Evolutionary conservation across 495 filamentous ascomycete species (phyloP).

Genomic region (Penicillium tannophilum): DNA sequence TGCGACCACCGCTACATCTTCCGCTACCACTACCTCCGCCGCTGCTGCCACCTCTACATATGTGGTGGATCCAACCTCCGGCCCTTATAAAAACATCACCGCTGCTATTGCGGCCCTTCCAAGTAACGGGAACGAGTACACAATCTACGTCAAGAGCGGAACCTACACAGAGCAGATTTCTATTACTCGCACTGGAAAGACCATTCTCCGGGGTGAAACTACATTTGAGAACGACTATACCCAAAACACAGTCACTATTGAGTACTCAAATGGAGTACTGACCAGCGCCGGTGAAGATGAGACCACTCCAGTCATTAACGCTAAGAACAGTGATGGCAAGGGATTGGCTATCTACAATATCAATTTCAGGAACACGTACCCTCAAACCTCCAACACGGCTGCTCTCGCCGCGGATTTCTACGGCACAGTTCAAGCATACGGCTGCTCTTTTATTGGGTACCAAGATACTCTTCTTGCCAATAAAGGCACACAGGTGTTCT

Average conservation of each 20-base stretch:
- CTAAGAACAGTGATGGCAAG: constrained; percentile 16
- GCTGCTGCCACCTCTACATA: constrained; percentile 8
- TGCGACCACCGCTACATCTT: neutral
- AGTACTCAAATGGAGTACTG: constrained; percentile 11
- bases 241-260: constrained; percentile 12
- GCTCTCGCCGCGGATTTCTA: constrained; percentile 19
- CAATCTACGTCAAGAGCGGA: constrained; percentile 14
- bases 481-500: constrained; percentile 55
- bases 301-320: constrained; percentile 10
- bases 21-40: neutral
- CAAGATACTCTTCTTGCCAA: constrained; percentile 63
- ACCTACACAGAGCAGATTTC: constrained; percentile 21
- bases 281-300: constrained; percentile 18
- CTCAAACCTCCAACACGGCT: constrained; percentile 14
- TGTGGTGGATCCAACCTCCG: constrained; percentile 1
- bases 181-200: constrained; percentile 18
- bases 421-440: constrained; percentile 13
- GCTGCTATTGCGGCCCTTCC: constrained; percentile 18
- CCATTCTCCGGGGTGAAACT: constrained; percentile 19
- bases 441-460: constrained; percentile 44
- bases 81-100: constrained; percentile 17
- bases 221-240: constrained; percentile 20
- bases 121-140: constrained; percentile 13
- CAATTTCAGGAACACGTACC: constrained; percentile 18
- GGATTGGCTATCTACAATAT: constrained; percentile 18